Percentiles rank a stretch among this genome's conserved stretches.
phyloP scores from a whole-genome alignment of 2,329 filamentous ascomycete genomes.

The Trichoderma cornu-damae region DNA sequence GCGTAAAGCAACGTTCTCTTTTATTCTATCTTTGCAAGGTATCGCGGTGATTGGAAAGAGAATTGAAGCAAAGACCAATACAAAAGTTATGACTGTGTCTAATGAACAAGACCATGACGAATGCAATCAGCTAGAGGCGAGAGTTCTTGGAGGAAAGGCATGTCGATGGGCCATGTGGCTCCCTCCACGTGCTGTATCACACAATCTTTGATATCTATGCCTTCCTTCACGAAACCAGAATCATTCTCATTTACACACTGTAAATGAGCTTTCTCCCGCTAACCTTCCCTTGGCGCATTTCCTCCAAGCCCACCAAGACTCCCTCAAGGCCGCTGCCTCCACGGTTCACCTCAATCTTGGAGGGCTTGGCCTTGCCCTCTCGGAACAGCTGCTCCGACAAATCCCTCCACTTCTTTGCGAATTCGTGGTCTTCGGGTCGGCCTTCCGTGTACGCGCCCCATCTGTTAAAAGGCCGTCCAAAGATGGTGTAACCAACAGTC shows the following conservation, averaged over 20 bases:
- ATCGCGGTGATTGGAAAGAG: too few species aligned
- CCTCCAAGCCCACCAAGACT: constrained; percentile 32
- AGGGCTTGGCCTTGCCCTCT: constrained; percentile 37
- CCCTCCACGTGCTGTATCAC: background rate
- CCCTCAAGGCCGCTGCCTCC: constrained; percentile 20
- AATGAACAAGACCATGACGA: too few species aligned
- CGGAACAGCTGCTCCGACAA: constrained; percentile 31
- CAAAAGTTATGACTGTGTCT: too few species aligned
- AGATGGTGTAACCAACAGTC: constrained; percentile 38
- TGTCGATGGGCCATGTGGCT: too few species aligned
- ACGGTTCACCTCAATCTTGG: constrained; percentile 25
- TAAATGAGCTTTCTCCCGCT: constrained; percentile 17
- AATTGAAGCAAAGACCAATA: too few species aligned
- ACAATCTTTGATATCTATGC: background rate
- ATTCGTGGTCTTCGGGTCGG: constrained; percentile 30
- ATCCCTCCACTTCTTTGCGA: constrained; percentile 36
- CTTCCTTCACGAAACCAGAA: background rate
- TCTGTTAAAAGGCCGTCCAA: constrained; percentile 33
- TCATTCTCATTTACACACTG: background rate
- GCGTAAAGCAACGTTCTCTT: too few species aligned
- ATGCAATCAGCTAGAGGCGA: too few species aligned
- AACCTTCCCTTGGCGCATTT: constrained; percentile 6
- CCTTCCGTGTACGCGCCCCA: constrained; percentile 24
- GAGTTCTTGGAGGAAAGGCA: too few species aligned
- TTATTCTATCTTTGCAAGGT: too few species aligned